These are phyloP conservation scores for Fusarium palustre DNA, from an alignment of 2,329 filamentous ascomycete species.

Conservation along the genomic window DNA sequence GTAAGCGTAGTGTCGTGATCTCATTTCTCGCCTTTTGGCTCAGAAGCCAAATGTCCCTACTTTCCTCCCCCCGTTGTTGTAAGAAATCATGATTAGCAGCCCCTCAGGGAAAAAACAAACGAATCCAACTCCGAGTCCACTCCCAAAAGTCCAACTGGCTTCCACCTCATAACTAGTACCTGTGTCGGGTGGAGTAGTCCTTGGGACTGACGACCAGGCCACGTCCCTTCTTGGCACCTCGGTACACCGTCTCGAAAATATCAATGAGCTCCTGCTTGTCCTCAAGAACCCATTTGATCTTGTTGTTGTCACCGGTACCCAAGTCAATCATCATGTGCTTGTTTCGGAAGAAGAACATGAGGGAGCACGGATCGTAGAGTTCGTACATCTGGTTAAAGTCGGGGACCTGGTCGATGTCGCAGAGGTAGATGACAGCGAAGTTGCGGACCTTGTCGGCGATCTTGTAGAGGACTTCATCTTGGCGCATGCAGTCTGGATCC, in stretches of 20 bases:
- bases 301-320: conserved; percentile 98
- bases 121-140: conserved; percentile 16
- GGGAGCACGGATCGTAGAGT: conserved; percentile 88
- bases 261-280: conserved; percentile 99
- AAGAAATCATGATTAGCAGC: conserved; percentile 31
- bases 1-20: conserved; percentile 21
- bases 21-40: conserved; percentile 33
- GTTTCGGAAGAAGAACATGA: conserved; percentile 98
- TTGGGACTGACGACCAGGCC: conserved; percentile 98
- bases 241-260: conserved; percentile 97
- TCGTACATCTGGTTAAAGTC: conserved; percentile 98
- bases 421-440: conserved; percentile 92
- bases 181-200: conserved; percentile 56
- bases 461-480: conserved; percentile 94
- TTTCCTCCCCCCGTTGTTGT: conserved; percentile 9
- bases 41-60: conserved; percentile 15
- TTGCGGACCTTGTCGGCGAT: conserved; percentile 95
- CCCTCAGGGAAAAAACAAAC: not conserved
- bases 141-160: conserved; percentile 2
- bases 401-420: conserved; percentile 89
- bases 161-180: conserved; percentile 33
- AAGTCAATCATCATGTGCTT: conserved; percentile 99
- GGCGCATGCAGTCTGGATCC: conserved; percentile 76
- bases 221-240: conserved; percentile 97
- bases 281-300: conserved; percentile 92